Evolutionary conservation across 345 rosid species (phyloP).

Genomic region (Turritis glabra): DNA sequence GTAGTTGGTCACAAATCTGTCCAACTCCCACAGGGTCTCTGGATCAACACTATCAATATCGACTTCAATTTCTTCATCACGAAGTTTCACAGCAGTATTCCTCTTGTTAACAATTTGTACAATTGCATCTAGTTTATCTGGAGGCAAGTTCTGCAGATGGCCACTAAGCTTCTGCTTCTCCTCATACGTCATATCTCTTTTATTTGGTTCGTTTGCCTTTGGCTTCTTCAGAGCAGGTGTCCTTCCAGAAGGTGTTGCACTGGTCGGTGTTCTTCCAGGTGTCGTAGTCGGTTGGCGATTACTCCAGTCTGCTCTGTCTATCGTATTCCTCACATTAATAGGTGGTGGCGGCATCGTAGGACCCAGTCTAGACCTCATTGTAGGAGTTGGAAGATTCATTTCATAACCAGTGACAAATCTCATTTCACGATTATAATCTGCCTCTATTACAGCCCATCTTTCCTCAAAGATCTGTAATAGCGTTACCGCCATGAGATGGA

Average conservation of each 20-base stretch:
- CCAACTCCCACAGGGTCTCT: constrained; percentile 99
- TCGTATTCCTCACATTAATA: constrained; percentile 73
- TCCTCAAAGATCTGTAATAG: constrained; percentile 79
- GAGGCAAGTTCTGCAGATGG: constrained; percentile 82
- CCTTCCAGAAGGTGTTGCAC: constrained; percentile 75
- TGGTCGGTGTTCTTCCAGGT: constrained; percentile 50
- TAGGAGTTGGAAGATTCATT: constrained; percentile 54
- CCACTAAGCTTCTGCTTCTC: constrained; percentile 98
- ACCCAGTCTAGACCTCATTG: constrained; percentile 60
- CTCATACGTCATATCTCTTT: constrained; percentile 96
- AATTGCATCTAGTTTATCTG: constrained; percentile 91
- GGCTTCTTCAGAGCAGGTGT: constrained; percentile 92
- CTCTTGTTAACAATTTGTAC: constrained; percentile 94
- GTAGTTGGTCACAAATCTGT: constrained; percentile 93
- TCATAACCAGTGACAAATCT: constrained; percentile 59
- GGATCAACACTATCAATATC: constrained; percentile 97
- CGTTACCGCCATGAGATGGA: constrained; percentile 80
- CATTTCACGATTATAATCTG: constrained; percentile 73
- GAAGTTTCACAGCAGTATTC: constrained; percentile 73
- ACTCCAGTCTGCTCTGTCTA: constrained; percentile 80
- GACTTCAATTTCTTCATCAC: constrained; percentile 95
- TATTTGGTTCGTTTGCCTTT: constrained; percentile 90
- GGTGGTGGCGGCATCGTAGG: constrained; percentile 60
- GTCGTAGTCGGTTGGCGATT: constrained; percentile 54
- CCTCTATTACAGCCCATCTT: constrained; percentile 78